These are phyloP conservation scores for Neospermospora avenae DNA, from an alignment of 2,329 filamentous ascomycete species.

Conservation along the genomic window DNA sequence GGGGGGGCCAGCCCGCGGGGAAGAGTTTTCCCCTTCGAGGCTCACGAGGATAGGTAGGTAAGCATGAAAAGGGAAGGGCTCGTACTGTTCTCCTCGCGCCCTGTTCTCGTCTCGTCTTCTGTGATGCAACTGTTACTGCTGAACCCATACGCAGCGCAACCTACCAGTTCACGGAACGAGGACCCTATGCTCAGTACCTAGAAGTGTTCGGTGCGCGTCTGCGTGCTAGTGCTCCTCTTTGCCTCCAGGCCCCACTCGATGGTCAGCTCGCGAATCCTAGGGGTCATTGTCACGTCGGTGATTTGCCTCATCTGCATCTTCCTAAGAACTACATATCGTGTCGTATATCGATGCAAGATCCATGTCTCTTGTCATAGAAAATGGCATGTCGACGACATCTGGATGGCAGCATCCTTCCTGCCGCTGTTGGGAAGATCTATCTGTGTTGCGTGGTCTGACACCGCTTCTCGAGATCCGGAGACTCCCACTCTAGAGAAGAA, in stretches of 20 bases:
- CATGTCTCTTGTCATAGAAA: slow-evolving; percentile 2
- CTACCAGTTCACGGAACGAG: not conserved
- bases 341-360: slow-evolving; percentile 5
- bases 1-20: too few species aligned
- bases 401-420: slow-evolving; percentile 1
- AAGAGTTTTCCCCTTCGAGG: not conserved
- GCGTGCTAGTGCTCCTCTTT: not conserved
- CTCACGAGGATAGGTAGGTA: too few species aligned
- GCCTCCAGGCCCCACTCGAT: not conserved
- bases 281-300: not conserved
- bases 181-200: not conserved
- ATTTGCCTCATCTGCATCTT: slow-evolving; percentile 8
- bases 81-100: not conserved
- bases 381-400: slow-evolving; percentile 7
- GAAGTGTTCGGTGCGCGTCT: not conserved
- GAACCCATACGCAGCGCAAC: not conserved
- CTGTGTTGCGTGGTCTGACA: slow-evolving; percentile 2
- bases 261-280: not conserved
- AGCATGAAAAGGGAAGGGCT: not conserved
- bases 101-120: not conserved
- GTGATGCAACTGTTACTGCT: not conserved
- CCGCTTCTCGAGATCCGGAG: not conserved
- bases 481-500: not conserved
- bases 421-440: not conserved
- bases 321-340: not conserved